These are phyloP conservation scores for Wilcoxina mikolae DNA, from an alignment of 495 filamentous ascomycete species.

Conservation along the genomic window DNA sequence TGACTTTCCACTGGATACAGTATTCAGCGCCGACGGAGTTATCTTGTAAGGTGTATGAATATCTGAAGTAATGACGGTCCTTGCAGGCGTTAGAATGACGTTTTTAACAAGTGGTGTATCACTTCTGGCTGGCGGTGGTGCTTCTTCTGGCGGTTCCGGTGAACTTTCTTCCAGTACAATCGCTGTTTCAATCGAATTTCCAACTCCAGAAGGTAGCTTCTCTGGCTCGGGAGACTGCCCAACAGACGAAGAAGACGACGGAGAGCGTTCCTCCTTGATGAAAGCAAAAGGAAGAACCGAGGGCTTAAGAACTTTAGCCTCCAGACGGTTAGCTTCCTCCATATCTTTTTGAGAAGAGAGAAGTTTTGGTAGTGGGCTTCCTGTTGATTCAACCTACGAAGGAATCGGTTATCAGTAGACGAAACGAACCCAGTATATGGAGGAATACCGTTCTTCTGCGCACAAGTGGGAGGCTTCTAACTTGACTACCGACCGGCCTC, in stretches of 20 bases:
- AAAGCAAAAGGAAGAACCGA: neutral
- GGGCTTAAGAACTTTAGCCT: neutral
- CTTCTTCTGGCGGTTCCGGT: no score
- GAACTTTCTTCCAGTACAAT: neutral
- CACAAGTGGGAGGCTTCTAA: neutral
- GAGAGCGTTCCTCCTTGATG: neutral
- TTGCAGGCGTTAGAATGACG: no score
- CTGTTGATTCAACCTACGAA: constrained; percentile 2
- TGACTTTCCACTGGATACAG: no score
- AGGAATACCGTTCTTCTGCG: neutral
- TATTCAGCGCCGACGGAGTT: no score
- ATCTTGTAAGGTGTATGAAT: no score
- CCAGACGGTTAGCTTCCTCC: neutral
- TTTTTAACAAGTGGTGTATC: no score
- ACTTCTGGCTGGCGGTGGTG: no score
- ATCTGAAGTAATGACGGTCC: no score
- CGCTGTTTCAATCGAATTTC: neutral
- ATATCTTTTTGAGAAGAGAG: neutral
- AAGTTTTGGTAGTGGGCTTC: constrained; percentile 3
- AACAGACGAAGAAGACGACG: neutral
- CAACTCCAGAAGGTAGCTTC: no score
- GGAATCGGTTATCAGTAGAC: neutral
- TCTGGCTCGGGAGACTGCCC: neutral
- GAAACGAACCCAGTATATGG: neutral
- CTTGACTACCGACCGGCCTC: no score